Percentiles rank a stretch among this genome's conserved stretches.
Conservation (phyloP, 352 stramenopile species). For the Discostella stelligera region DNA sequence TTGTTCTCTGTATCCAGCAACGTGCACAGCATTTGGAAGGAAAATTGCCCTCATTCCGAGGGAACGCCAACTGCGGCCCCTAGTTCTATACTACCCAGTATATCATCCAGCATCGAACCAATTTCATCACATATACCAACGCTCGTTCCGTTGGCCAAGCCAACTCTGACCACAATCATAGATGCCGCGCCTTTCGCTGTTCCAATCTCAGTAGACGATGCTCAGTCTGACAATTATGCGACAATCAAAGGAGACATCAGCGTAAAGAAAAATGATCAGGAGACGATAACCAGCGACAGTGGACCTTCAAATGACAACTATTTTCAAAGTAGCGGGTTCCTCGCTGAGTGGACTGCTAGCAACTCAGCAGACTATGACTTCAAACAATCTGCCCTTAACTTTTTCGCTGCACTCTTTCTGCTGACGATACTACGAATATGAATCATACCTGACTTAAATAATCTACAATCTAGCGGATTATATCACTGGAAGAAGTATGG, state of each 20-base stretch:
- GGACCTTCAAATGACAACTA: neutral
- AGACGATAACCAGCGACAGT: neutral
- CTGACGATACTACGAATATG: neutral
- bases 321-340: conserved; percentile 20
- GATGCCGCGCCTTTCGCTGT: conserved; percentile 23
- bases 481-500: conserved; percentile 98
- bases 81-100: neutral
- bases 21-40: conserved; percentile 44
- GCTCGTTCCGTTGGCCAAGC: conserved; percentile 34
- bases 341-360: conserved; percentile 21
- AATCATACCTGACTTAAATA: neutral
- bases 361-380: conserved; percentile 1
- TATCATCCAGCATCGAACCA: neutral
- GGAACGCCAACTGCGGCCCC: conserved; percentile 27
- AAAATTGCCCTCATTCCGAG: conserved; percentile 31
- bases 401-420: neutral
- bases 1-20: conserved; percentile 19
- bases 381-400: neutral
- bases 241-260: neutral
- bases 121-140: neutral
- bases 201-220: conserved; percentile 15
- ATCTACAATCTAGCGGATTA: neutral
- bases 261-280: neutral
- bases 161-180: conserved; percentile 37
- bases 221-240: conserved; percentile 19